phyloP scores from a whole-genome alignment of 495 filamentous ascomycete genomes.

The Neurospora cerealis region DNA sequence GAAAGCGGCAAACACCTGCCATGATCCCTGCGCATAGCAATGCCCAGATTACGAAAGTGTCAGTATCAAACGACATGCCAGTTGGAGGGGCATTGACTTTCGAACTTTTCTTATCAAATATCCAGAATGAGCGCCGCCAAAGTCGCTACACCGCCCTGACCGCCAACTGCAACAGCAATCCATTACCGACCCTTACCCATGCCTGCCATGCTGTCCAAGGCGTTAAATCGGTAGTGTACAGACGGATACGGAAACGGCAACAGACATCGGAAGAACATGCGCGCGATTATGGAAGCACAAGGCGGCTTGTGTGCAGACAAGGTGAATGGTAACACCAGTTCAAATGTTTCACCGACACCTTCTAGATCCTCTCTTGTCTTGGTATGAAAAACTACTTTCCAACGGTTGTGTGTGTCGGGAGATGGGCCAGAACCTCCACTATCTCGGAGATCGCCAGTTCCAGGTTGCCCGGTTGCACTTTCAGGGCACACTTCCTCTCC shows the following conservation, averaged over 20 bases:
- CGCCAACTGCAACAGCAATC: background rate
- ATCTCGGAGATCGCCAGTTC: background rate
- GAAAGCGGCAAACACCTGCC: background rate
- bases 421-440: background rate
- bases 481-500: background rate
- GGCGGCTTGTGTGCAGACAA: background rate
- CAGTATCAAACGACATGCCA: background rate
- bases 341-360: background rate
- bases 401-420: background rate
- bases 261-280: background rate
- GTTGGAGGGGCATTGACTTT: background rate
- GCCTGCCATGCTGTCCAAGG: background rate
- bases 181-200: background rate
- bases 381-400: background rate
- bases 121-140: background rate
- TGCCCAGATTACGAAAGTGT: background rate
- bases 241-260: background rate
- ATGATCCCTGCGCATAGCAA: background rate
- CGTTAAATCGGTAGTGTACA: background rate
- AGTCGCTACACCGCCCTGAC: background rate
- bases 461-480: background rate
- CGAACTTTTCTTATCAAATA: background rate
- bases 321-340: background rate
- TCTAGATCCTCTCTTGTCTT: background rate
- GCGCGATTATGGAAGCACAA: background rate